A percentile compares a stretch with the other conserved stretches of the same genome.
phyloP scores from a whole-genome alignment of 208 protist species.

The Vickermania spadyakhi region DNA sequence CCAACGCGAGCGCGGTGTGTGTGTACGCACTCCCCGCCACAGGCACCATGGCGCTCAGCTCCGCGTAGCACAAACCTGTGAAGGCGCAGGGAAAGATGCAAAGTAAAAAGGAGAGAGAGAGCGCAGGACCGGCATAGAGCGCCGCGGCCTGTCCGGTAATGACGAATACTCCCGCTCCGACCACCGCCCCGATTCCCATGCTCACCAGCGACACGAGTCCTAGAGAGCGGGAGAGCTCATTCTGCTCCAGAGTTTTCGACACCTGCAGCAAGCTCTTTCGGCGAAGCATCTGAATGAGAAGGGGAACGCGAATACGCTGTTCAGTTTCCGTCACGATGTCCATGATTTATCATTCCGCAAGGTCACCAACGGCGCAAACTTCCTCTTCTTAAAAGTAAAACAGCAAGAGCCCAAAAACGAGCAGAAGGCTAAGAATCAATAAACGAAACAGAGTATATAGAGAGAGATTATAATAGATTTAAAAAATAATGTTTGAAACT shows the following conservation, averaged over 20 bases:
- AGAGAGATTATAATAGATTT: not conserved
- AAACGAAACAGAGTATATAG: conserved; percentile 6
- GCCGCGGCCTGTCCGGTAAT: conserved; percentile 29
- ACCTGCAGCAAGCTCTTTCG: conserved; percentile 12
- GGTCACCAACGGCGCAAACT: too few relatives aligned
- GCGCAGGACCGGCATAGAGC: conserved; percentile 23
- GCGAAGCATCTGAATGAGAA: conserved; percentile 12
- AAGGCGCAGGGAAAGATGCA: conserved; percentile 22
- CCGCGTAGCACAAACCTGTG: conserved; percentile 29
- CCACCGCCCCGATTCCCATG: conserved; percentile 21
- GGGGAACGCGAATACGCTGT: conserved; percentile 2
- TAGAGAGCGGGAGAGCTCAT: conserved; percentile 16
- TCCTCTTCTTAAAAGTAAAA: not conserved
- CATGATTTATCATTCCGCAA: conserved; percentile 3
- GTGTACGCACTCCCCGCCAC: conserved; percentile 25
- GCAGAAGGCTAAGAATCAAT: not conserved
- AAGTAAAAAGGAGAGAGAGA: conserved; percentile 20
- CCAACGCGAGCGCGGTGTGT: conserved; percentile 24
- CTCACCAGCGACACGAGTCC: conserved; percentile 12
- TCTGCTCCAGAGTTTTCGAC: conserved; percentile 11
- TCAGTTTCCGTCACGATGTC: conserved; percentile 13
- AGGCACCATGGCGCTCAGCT: conserved; percentile 27
- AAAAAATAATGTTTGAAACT: too few relatives aligned
- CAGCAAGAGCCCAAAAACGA: not conserved
- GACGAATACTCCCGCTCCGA: conserved; percentile 39